Evolutionary conservation across 495 filamentous ascomycete genomes (phyloP), one percentile per base, ranked within the genome.

Genomic region (Trichoderma virens): DNA sequence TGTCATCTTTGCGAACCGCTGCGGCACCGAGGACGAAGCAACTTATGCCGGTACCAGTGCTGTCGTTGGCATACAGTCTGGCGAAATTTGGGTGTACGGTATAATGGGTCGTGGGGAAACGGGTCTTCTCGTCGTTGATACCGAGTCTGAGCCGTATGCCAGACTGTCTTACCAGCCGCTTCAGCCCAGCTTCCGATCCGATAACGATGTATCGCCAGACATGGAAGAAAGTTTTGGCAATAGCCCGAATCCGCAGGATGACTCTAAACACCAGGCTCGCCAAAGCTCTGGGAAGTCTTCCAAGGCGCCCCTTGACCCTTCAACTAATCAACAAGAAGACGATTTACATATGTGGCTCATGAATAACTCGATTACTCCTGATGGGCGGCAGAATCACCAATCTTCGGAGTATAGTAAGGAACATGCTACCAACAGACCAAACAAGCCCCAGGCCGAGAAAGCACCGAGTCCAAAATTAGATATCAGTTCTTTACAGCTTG

Each of bases 11-110:
- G 90, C 88, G 64, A 97, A 98, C 78, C 82, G 93, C 62, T 80
- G 82, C 59, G 92, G 92, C 1, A 77, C 80, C 31, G 91, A 94
- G 69, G 80, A 80, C 20, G 80, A 82, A 63, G 85, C 80, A 27
- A 76, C 79, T 41, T 98, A 96, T 79, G 91, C 92, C 45, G 94
- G 94, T 2, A 96, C 89, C 9, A 96, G 90, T 67, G 82, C 87
- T 35, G 86, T 98, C 14, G 74, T 97, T 66, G 88, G 88, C n/a
- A 81, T 97, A 67, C 82, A 85, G 64, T 78, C 75, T 63, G 89
- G 86, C 5, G 82, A 83, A 61, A 82, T 89, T 16, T 83, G 77
- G 68, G 81, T 90, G 20, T 90, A 87, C 65, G 88, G 85, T 2
- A 74, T 87, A 5, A 72, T 90, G 32, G 87, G 87, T 27, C 85